Evolutionary conservation across 2,329 filamentous ascomycete genomes (phyloP).

Genomic region (Malbranchea cinnamomea): DNA sequence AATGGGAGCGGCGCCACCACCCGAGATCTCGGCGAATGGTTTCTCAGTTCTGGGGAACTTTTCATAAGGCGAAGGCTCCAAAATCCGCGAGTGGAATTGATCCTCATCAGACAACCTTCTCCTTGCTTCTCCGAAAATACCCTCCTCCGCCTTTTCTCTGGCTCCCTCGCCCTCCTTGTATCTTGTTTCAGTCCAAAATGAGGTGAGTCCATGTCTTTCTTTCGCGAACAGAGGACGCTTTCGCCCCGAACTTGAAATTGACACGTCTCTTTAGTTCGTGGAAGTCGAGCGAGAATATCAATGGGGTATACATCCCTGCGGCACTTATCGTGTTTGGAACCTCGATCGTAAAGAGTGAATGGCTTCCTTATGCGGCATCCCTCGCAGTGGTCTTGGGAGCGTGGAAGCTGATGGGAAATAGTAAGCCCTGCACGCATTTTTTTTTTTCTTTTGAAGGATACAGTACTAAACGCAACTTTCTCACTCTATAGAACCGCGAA

Average conservation of each 20-base stretch:
- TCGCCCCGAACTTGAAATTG: background rate
- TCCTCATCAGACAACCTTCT: too few relatives aligned
- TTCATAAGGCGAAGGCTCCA: too few relatives aligned
- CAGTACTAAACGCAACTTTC: background rate
- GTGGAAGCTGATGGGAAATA: conserved; percentile 55
- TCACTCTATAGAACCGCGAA: conserved; percentile 47
- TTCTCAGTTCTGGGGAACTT: too few relatives aligned
- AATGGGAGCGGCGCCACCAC: too few relatives aligned
- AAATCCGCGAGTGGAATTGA: too few relatives aligned
- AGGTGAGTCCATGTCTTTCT: background rate
- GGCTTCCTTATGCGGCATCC: conserved; percentile 53
- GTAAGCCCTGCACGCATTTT: too few relatives aligned
- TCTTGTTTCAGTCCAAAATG: too few relatives aligned
- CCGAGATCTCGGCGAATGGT: too few relatives aligned
- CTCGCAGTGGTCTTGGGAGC: conserved; percentile 51
- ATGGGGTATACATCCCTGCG: conserved; percentile 74
- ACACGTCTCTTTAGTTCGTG: conserved; percentile 9
- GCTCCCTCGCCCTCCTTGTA: too few relatives aligned
- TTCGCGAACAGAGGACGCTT: background rate
- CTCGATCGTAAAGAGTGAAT: conserved; percentile 65
- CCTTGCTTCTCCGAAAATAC: too few relatives aligned
- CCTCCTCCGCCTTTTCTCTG: too few relatives aligned
- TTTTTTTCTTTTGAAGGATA: conserved; percentile 1
- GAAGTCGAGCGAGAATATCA: conserved; percentile 42
- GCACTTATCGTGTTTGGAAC: conserved; percentile 62